Conservation (phyloP, 2,329 filamentous ascomycete species). For the Fusarium foetens region DNA sequence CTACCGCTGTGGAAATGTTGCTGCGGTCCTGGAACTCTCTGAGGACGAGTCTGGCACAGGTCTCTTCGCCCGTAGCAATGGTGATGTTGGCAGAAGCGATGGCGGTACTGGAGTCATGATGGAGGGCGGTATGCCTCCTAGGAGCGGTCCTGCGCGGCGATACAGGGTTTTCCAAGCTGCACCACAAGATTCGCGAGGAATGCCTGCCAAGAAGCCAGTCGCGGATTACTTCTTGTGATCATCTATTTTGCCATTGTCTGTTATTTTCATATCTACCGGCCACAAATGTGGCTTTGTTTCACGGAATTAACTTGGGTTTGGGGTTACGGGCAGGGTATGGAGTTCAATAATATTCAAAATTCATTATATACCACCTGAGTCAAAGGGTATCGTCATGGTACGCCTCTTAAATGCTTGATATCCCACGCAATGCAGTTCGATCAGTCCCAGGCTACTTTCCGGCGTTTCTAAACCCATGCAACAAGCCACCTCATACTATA, state of each 20-base stretch:
- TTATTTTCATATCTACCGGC: slow-evolving; percentile 12
- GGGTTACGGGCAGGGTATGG: slow-evolving; percentile 40
- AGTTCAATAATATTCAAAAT: slow-evolving; percentile 35
- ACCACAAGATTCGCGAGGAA: slow-evolving; percentile 93
- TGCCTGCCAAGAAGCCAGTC: slow-evolving; percentile 98
- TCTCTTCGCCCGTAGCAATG: slow-evolving; percentile 75
- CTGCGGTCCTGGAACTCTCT: slow-evolving; percentile 89
- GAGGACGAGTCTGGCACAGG: slow-evolving; percentile 84
- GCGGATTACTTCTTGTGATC: slow-evolving; percentile 90
- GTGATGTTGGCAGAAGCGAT: slow-evolving; percentile 71
- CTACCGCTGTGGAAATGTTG: slow-evolving; percentile 95
- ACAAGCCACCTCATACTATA: slow-evolving; percentile 14
- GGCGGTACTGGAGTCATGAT: slow-evolving; percentile 61
- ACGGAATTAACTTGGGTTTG: slow-evolving; percentile 29
- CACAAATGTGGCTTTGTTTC: slow-evolving; percentile 30
- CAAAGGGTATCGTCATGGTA: slow-evolving; percentile 28
- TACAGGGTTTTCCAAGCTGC: slow-evolving; percentile 98
- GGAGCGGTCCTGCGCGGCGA: slow-evolving; percentile 80
- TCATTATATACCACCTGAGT: slow-evolving; percentile 14
- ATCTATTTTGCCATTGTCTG: background rate
- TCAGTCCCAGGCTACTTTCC: background rate
- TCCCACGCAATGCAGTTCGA: slow-evolving; percentile 12
- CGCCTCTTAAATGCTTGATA: slow-evolving; percentile 27
- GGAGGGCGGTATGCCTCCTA: slow-evolving; percentile 56
- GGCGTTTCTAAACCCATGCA: background rate